Percentiles rank a stretch among this genome's conserved stretches.
Evolutionary conservation across 108 stramenopile species (phyloP).

Genomic region (Cyclotella atomus): DNA sequence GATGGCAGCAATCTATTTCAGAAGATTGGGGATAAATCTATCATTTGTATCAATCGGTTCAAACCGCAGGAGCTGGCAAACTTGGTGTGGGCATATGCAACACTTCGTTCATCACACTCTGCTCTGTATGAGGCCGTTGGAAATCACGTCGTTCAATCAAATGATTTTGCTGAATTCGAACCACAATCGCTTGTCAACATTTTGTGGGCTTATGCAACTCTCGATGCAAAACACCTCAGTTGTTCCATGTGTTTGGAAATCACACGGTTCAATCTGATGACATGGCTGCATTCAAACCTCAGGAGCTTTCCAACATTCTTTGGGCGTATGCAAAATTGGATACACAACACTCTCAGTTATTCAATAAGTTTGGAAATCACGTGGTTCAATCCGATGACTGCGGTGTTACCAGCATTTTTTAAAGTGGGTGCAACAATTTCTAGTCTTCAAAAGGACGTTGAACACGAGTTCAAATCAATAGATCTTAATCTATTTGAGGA

Average conservation of each 20-base stretch:
- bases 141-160: neutral
- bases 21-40: neutral
- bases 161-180: neutral
- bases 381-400: neutral
- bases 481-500: no score
- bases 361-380: neutral
- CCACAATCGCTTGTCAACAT: neutral
- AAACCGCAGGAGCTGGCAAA: conserved; percentile 1
- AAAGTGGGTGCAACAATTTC: no score
- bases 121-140: neutral
- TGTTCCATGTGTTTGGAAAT: neutral
- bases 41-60: neutral
- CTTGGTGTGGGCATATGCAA: conserved; percentile 5
- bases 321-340: conserved; percentile 2
- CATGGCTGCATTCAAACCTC: conserved; percentile 15
- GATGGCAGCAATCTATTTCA: neutral
- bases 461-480: no score
- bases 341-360: neutral
- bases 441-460: no score
- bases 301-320: conserved; percentile 1
- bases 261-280: neutral
- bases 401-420: no score
- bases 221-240: neutral
- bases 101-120: neutral
- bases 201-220: neutral